Evolutionary conservation across 2,329 filamentous ascomycete genomes (phyloP).

Genomic region (Aspergillus sclerotialis): DNA sequence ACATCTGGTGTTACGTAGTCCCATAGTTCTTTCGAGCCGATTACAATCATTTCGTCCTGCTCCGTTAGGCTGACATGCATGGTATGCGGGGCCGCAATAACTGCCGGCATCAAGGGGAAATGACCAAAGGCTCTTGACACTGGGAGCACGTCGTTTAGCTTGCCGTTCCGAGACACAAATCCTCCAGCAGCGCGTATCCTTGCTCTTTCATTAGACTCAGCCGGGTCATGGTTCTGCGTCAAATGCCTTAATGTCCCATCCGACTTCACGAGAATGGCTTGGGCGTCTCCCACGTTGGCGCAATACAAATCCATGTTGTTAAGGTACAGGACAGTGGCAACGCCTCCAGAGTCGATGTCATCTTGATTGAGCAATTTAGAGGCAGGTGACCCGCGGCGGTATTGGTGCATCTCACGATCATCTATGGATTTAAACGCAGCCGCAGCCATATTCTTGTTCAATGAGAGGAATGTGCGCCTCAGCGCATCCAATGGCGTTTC

Average conservation of each 20-base stretch:
- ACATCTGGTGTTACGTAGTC: constrained; percentile 86
- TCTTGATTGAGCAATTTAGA: constrained; percentile 78
- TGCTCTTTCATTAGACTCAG: constrained; percentile 72
- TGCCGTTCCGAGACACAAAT: constrained; percentile 90
- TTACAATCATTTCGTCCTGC: constrained; percentile 84
- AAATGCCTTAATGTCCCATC: constrained; percentile 77
- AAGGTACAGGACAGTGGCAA: constrained; percentile 86
- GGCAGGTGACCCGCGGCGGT: constrained; percentile 63
- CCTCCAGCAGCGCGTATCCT: constrained; percentile 91
- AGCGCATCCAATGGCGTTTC: constrained; percentile 80
- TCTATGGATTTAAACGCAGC: constrained; percentile 74
- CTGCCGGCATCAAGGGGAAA: constrained; percentile 81
- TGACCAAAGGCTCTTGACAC: constrained; percentile 95
- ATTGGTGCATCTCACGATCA: constrained; percentile 54
- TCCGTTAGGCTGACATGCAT: constrained; percentile 71
- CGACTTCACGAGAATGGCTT: constrained; percentile 89
- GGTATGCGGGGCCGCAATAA: constrained; percentile 85
- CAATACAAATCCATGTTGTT: constrained; percentile 86
- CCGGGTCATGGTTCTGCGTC: constrained; percentile 88
- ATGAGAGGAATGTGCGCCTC: constrained; percentile 72
- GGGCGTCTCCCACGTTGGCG: constrained; percentile 90
- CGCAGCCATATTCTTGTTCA: constrained; percentile 92
- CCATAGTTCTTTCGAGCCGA: constrained; percentile 92
- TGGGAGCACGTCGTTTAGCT: constrained; percentile 82
- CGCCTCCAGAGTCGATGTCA: constrained; percentile 81